Base-by-base conservation (phyloP, 345 rosid genomes). In the Murraya koenigii region DNA sequence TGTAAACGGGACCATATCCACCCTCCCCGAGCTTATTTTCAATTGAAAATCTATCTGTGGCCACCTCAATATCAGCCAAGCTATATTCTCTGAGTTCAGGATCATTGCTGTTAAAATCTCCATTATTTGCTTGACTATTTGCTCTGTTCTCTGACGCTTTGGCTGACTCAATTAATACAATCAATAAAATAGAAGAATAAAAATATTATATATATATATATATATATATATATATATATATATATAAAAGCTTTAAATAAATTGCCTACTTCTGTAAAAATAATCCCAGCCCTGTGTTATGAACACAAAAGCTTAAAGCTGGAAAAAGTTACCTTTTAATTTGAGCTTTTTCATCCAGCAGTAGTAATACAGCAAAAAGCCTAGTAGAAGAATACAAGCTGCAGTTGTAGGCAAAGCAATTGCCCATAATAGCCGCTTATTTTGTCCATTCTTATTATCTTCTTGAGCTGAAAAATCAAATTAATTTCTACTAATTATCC, bases 1-100 rank as follows among this genome's bases (percentile, higher is more conserved):
- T 78, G 71, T 71, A 78, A 23, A 78, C 80, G n/a, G 80, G 80
- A 3, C 75, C 71, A 70, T 60, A 78, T 78, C 80, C 80, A 71
- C 80, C 76, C 32, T 71, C 65, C 0, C 76, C 76, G 20, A 78
- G 65, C 71, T 63, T 78, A 38, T 78, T 78, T 64, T 63, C 26
- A 20, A 23, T 49, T 6, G 76, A 71, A 36, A 71, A 71, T n/a
- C 35, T 63, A 10, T 71, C 8, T 7, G 71, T 78, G 7, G 80
- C 71, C 0, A 15, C 64, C 14, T 63, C 41, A 23, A 49, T 63
- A 7, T 33, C 13, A 19, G 30, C 20, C 10, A 71, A 75, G 10
- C 55, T 71, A 28, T 28, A 82, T 5, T 44, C 77, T 61, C 5
- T 38, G 35, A 75, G 74, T 38, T 58, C 64, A 0, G 72, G 69